These are phyloP conservation scores for Prunus kanzakura DNA, from an alignment of 306 rosid genomes.

Conservation along the genomic window DNA sequence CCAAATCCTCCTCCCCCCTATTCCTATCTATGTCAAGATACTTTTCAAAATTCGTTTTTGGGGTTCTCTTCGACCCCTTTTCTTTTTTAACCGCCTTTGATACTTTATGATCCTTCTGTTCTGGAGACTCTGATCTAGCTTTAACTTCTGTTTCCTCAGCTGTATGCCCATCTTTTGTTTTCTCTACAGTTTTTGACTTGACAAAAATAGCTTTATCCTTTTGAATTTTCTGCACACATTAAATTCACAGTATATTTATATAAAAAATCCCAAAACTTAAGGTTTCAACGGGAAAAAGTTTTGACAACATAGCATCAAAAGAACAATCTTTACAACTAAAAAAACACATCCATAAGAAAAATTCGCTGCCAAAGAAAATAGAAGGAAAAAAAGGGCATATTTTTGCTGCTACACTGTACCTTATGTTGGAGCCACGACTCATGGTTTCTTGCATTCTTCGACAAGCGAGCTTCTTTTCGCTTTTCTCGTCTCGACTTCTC, in stretches of 20 bases:
- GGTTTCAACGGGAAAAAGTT: neutral
- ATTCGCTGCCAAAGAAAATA: neutral
- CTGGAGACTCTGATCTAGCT: conserved; percentile 5
- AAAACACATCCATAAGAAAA: neutral
- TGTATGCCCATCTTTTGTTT: conserved; percentile 2
- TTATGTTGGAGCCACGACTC: conserved; percentile 55
- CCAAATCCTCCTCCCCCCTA: conserved; percentile 52
- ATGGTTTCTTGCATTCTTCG: conserved; percentile 45
- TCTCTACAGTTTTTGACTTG: conserved; percentile 20
- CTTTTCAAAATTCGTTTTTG: conserved; percentile 43
- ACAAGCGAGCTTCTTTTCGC: conserved; percentile 64
- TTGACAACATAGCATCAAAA: neutral
- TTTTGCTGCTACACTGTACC: conserved; percentile 29
- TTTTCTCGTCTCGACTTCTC: conserved; percentile 61
- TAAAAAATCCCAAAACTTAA: neutral
- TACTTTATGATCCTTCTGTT: conserved; percentile 14
- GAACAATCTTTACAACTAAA: neutral
- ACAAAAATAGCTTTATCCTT: conserved; percentile 17
- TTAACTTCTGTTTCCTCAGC: conserved; percentile 16
- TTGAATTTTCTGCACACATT: conserved; percentile 36
- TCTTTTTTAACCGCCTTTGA: conserved; percentile 29
- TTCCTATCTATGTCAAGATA: conserved; percentile 27
- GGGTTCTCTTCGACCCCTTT: conserved; percentile 26
- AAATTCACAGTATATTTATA: conserved; percentile 5
- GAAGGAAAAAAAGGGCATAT: neutral